phyloP scores from a whole-genome alignment of 1,284 basidiomycete species.

The Ustilago nuda region DNA sequence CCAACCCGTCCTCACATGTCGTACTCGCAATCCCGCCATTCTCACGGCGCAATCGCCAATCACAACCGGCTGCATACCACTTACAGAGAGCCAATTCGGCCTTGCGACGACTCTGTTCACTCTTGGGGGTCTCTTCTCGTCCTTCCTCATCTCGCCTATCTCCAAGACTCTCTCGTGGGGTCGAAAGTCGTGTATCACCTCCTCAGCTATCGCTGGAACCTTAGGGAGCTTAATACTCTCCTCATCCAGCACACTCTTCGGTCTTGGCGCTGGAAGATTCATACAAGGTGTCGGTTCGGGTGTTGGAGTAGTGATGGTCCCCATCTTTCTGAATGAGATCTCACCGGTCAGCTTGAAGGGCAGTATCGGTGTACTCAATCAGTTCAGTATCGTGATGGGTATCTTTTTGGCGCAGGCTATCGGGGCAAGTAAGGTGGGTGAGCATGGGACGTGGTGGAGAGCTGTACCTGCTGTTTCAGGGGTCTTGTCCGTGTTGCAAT shows the following conservation, averaged over 20 bases:
- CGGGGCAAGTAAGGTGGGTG: conserved; percentile 66
- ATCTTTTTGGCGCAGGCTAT: conserved; percentile 70
- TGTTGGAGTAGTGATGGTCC: conserved; percentile 84
- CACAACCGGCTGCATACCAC: conserved; percentile 42
- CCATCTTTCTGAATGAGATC: conserved; percentile 85
- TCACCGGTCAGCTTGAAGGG: conserved; percentile 80
- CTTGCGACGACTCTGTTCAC: conserved; percentile 86
- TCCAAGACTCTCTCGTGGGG: conserved; percentile 38
- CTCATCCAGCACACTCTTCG: conserved; percentile 7
- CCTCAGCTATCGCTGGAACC: conserved; percentile 31
- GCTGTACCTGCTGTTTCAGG: conserved; percentile 67
- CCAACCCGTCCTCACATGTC: conserved; percentile 55
- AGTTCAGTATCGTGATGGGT: conserved; percentile 65
- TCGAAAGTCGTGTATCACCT: conserved; percentile 30
- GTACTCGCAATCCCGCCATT: conserved; percentile 12
- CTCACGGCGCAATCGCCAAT: conserved; percentile 16
- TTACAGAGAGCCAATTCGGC: conserved; percentile 74
- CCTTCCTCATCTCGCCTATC: conserved; percentile 42
- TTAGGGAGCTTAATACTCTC: conserved; percentile 34
- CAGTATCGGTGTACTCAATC: conserved; percentile 85
- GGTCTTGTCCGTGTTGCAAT: conserved; percentile 65
- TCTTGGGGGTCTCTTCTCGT: conserved; percentile 83
- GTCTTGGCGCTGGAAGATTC: conserved; percentile 69
- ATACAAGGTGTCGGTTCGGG: conserved; percentile 84
- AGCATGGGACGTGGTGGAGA: conserved; percentile 63